phyloP scores from a whole-genome alignment of 1,284 basidiomycete species.

The Takashimella koratensis region DNA sequence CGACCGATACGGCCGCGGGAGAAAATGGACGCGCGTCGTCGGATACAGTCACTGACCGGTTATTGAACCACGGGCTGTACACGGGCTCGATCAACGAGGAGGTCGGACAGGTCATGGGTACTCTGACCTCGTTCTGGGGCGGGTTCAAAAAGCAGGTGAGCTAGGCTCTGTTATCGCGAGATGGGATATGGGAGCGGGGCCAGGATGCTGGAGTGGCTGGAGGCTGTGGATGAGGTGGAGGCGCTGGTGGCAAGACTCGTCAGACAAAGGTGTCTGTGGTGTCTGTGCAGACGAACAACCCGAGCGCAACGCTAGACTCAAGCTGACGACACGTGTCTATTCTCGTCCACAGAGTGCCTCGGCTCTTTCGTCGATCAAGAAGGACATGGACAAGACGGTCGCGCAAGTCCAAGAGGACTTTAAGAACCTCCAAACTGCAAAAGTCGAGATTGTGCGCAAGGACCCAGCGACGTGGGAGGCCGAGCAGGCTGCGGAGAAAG shows the following conservation, averaged over 20 bases:
- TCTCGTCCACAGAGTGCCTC: conserved; percentile 67
- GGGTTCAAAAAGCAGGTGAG: conserved; percentile 79
- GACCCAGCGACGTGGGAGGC: conserved; percentile 28
- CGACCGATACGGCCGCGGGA: conserved; percentile 9
- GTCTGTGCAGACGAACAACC: no score
- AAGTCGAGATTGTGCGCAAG: conserved; percentile 43
- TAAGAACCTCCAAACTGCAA: conserved; percentile 47
- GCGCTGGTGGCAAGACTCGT: no score
- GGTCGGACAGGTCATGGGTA: conserved; percentile 77
- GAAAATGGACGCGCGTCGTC: background rate
- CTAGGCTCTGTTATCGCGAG: conserved; percentile 2
- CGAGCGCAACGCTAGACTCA: no score
- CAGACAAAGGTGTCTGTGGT: no score
- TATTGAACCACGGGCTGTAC: conserved; percentile 40
- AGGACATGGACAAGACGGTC: conserved; percentile 72
- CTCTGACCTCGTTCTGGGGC: conserved; percentile 76
- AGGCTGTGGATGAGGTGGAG: no score
- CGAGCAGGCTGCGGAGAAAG: conserved; percentile 26
- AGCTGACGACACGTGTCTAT: no score
- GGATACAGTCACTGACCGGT: background rate
- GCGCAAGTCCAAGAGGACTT: conserved; percentile 77
- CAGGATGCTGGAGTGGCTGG: no score
- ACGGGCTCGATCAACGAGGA: conserved; percentile 67
- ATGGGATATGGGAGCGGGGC: no score
- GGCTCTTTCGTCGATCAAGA: conserved; percentile 66